Base-by-base conservation (phyloP, 345 rosid species). In the Camelina neglecta region DNA sequence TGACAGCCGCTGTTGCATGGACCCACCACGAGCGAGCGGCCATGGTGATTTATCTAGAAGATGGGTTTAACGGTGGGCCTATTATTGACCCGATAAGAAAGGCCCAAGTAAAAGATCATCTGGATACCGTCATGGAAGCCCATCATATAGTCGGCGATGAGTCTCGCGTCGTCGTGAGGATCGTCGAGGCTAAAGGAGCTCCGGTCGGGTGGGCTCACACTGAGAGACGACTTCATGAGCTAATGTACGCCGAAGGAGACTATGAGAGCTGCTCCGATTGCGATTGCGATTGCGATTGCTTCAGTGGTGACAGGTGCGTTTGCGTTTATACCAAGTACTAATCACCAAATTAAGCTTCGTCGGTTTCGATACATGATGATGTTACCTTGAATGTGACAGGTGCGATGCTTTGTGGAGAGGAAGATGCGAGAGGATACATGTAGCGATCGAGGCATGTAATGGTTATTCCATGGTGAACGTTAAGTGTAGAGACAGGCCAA, bases 141-240 rank as follows among this genome's bases (percentile, higher is more conserved):
- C 95, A 84, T 71, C 86, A 90, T 8, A 81, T 61, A 73, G 71
- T 61, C 2, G 92, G 90, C 7, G 92, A 89, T 49, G 72, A 65
- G 67, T 45, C 77, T 29, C 56, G 70, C 7, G 55, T 67, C 12
- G 35, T 58, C 1, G 70, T 78, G 12, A 79, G 73, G 71, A 88
- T 87, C 50, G 92, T 89, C 20, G 79, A 89, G 55, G 64, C 89
- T 70, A 83, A 80, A 0, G 79, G 82, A 2, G 92, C 88, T 0
- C 72, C 83, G 5, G 69, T 80, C 0, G 87, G 93, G 3, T 81
- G 78, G 79, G 86, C 84, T 3, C 99, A 92, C 80, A 84, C 96
- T 0, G 97, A 92, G 79, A 73, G 97, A 56, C 81, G 97, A 66
- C 97, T 95, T 50, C 99, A 92, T 75, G 97, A 92, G 78, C 67